Evolutionary conservation across 192 early-diverging fungal species (phyloP).

Genomic region (Chytriomyces hyalinus): DNA sequence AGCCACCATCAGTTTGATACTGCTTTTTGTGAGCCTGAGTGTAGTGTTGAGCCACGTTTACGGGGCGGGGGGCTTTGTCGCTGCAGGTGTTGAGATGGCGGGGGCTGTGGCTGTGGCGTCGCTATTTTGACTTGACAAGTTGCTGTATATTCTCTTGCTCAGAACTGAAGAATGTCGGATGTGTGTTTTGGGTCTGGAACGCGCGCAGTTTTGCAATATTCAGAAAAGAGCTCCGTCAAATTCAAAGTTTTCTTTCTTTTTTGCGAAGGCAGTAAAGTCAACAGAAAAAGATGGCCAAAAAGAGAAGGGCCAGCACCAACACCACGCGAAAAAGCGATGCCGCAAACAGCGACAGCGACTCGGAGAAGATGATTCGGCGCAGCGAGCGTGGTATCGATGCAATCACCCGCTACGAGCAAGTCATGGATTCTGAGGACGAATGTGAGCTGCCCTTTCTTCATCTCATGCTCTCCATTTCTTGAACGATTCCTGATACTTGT

Average conservation of each 20-base stretch:
- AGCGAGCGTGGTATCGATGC: constrained; percentile 5
- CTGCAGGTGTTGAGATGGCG: constrained; percentile 1
- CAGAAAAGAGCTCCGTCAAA: not conserved
- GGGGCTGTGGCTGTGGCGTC: constrained; percentile 1
- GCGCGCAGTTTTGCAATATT: too few species aligned
- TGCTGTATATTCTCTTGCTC: too few species aligned
- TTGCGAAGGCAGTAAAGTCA: not conserved
- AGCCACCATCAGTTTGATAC: constrained; percentile 18
- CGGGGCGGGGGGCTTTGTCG: not conserved
- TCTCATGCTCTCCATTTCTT: not conserved
- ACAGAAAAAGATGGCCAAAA: constrained; percentile 14
- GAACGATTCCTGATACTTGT: not conserved
- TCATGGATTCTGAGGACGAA: constrained; percentile 47
- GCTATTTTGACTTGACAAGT: not conserved
- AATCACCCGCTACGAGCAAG: constrained; percentile 22
- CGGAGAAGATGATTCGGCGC: not conserved
- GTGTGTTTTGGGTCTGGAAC: too few species aligned
- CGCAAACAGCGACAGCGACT: constrained; percentile 7
- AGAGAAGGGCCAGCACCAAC: constrained; percentile 13
- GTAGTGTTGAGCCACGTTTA: constrained; percentile 9
- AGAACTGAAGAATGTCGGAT: too few species aligned
- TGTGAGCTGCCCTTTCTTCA: constrained; percentile 20
- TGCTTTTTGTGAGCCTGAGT: not conserved
- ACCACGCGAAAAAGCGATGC: not conserved
- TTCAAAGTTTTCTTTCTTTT: constrained; percentile 7